Percentiles rank a stretch among this genome's conserved stretches.
phyloP scores from a whole-genome alignment of 352 stramenopile genomes.

The Thraustotheca clavata region DNA sequence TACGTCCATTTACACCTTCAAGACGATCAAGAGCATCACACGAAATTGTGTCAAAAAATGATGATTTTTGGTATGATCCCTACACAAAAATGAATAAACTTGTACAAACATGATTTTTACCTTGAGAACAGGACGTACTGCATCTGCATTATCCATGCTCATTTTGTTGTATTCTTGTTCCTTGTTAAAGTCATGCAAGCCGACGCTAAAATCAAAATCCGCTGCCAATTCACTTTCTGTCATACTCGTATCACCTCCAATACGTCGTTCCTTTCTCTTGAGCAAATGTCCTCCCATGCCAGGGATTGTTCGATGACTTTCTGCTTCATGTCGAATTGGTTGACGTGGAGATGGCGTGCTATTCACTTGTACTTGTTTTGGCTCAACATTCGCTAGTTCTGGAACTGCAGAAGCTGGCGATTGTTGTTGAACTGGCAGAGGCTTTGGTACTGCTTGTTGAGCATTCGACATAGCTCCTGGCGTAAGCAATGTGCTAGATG shows the following conservation, averaged over 20 bases:
- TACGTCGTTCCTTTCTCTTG: slow-evolving; percentile 66
- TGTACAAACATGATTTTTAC: neutral
- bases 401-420: no score
- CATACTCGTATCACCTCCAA: slow-evolving; percentile 25
- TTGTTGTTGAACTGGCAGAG: neutral
- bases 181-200: slow-evolving; percentile 65
- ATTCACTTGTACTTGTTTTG: neutral
- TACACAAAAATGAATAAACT: slow-evolving; percentile 10
- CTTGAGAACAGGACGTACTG: slow-evolving; percentile 5
- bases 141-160: slow-evolving; percentile 26
- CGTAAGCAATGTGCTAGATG: neutral
- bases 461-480: slow-evolving; percentile 12
- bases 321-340: neutral
- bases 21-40: slow-evolving; percentile 79
- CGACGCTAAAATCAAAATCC: slow-evolving; percentile 70
- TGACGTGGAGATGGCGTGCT: neutral
- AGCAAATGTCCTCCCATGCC: slow-evolving; percentile 77
- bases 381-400: no score
- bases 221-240: slow-evolving; percentile 22
- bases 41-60: slow-evolving; percentile 87
- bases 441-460: slow-evolving; percentile 4
- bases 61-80: slow-evolving; percentile 81
- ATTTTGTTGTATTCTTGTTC: slow-evolving; percentile 67
- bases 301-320: slow-evolving; percentile 42
- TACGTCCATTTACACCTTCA: slow-evolving; percentile 54